Evolutionary conservation across 2,329 filamentous ascomycete genomes (phyloP), one percentile per base, ranked within the genome.

Genomic region (Ampelomyces quisqualis): DNA sequence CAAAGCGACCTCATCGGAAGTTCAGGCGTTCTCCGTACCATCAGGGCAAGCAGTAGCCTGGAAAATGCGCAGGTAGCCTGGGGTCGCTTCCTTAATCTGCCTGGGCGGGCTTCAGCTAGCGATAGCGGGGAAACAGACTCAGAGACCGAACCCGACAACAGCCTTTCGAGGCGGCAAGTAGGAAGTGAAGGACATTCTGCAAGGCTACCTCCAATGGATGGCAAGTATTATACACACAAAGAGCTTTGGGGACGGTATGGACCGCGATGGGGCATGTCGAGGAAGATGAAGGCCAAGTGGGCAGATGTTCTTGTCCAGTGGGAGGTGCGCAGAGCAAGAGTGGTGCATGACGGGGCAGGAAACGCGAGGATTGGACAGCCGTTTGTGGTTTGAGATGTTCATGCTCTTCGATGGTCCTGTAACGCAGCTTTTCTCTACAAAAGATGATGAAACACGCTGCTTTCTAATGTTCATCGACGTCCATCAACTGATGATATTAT

Each of bases 1-100:
- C 39, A 56, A 22, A 46, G 40, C 26, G 36, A 53, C 5, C 51
- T 67, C 20, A 58, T 68, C 20, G 38, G 49, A 19, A 47, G 47
- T 13, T 45, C 49, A 31, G 53, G 62, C 14, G 57, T 65, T 2
- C 38, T 70, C 24, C 57, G 66, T 11, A 69, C 68, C 1, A 63
- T 70, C 38, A 60, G 63, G 14, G 65, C 63, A 11, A 62, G 60
- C 27, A 56, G 53, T 33, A 49, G 48, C 3, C 48, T 70, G 15
- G 62, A 63, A 37, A 53, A 57, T 21, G 58, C 64, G 5, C 55
- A 64, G 34, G 45, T 49, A 24, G 60, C 64, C 2, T 69, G 65
- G 65, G 52, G 50, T 21, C 49, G 58, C 15, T 52, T 55, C 9
- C 49, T 67, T 21, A 69, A 68, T 23, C 35, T 67, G 3, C 64